phyloP scores from a whole-genome alignment of 2,329 filamentous ascomycete species.

The Hymenoscyphus scutula region DNA sequence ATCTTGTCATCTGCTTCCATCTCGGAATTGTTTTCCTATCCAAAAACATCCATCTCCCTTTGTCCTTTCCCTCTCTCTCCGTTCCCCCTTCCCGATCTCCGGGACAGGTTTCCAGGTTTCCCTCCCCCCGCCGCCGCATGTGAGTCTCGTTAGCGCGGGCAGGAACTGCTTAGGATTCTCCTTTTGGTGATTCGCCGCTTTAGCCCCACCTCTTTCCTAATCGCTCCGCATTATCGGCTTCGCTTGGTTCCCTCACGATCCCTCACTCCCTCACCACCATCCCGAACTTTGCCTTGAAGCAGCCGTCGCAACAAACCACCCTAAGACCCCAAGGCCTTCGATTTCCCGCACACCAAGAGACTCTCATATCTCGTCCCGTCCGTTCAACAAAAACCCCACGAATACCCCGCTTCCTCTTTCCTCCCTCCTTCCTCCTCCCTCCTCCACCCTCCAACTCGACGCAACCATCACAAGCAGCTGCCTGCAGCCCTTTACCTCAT shows the following conservation, averaged over 20 bases:
- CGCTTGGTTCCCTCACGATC: slow-evolving; percentile 11
- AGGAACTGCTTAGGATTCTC: slow-evolving; percentile 9
- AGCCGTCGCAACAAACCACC: not conserved
- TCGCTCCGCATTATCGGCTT: slow-evolving; percentile 17
- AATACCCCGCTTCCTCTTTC: slow-evolving; percentile 6
- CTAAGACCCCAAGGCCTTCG: not conserved
- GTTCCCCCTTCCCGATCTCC: slow-evolving; percentile 4
- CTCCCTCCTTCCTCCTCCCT: not conserved
- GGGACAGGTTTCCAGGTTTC: not conserved
- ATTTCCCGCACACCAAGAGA: not conserved
- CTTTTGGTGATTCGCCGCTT: slow-evolving; percentile 1
- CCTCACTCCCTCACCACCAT: slow-evolving; percentile 4
- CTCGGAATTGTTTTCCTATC: not conserved
- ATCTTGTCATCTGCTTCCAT: not conserved
- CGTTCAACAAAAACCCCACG: not conserved
- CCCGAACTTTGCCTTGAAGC: slow-evolving; percentile 17
- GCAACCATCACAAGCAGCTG: not conserved
- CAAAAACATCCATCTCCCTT: not conserved
- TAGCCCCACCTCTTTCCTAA: slow-evolving; percentile 9
- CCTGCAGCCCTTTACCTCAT: not conserved
- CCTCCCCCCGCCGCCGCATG: not conserved
- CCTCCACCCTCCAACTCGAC: not conserved
- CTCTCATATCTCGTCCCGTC: slow-evolving; percentile 8
- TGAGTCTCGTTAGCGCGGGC: not conserved
- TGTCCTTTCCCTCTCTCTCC: not conserved